These are phyloP conservation scores for Penicillium vulpinum DNA, from an alignment of 2,329 filamentous ascomycete genomes.

Conservation along the genomic window DNA sequence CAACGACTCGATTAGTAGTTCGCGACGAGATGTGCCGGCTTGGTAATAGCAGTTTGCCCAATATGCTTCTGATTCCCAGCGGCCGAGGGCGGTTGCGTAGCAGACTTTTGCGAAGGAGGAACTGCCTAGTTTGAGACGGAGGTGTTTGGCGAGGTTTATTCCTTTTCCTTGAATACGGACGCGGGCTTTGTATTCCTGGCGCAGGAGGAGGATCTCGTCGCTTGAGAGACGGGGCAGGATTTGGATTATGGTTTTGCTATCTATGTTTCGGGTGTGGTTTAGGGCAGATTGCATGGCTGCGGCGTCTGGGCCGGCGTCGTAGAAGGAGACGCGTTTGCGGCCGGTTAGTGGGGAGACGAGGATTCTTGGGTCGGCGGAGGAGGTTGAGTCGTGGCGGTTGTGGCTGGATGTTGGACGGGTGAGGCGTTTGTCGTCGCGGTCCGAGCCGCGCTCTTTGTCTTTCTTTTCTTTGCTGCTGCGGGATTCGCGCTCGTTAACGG, in stretches of 20 bases:
- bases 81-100: conserved; percentile 84
- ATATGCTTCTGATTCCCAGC: conserved; percentile 91
- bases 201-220: conserved; percentile 82
- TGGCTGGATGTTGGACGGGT: conserved; percentile 27
- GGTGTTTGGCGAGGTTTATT: conserved; percentile 54
- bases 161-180: conserved; percentile 64
- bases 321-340: conserved; percentile 70
- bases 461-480: conserved; percentile 30
- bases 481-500: conserved; percentile 19
- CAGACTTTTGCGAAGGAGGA: conserved; percentile 77
- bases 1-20: conserved; percentile 87
- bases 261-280: conserved; percentile 63
- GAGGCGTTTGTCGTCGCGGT: conserved; percentile 29
- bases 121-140: conserved; percentile 52
- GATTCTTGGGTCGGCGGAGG: conserved; percentile 32
- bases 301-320: conserved; percentile 80
- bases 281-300: conserved; percentile 73
- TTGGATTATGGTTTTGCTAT: conserved; percentile 72
- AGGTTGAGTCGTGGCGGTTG: conserved; percentile 27
- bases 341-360: conserved; percentile 49
- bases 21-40: conserved; percentile 75
- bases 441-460: conserved; percentile 33
- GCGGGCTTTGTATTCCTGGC: conserved; percentile 85
- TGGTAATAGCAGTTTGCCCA: conserved; percentile 99
- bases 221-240: conserved; percentile 82